phyloP scores from a whole-genome alignment of 495 filamentous ascomycete genomes.

The Aspergillus wentii region DNA sequence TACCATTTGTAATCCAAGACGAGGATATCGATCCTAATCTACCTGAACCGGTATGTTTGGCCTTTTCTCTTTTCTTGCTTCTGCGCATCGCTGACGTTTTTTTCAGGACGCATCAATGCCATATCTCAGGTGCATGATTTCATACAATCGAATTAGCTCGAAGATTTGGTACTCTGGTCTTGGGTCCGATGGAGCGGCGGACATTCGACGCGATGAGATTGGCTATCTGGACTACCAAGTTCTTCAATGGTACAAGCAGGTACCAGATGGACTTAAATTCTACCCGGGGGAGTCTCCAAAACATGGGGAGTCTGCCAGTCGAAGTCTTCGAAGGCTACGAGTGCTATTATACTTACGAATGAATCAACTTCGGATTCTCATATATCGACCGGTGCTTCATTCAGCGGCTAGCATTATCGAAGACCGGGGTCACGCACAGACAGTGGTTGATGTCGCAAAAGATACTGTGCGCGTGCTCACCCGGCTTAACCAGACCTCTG shows the following conservation, averaged over 20 bases:
- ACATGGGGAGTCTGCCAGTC: slow-evolving; percentile 33
- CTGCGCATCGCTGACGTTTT: slow-evolving; percentile 3
- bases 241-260: slow-evolving; percentile 69
- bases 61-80: slow-evolving; percentile 1
- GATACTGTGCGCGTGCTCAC: slow-evolving; percentile 74
- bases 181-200: slow-evolving; percentile 44
- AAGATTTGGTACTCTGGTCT: slow-evolving; percentile 69
- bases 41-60: slow-evolving; percentile 63
- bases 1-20: slow-evolving; percentile 79
- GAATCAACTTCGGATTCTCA: slow-evolving; percentile 79
- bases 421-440: slow-evolving; percentile 62
- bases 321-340: slow-evolving; percentile 46
- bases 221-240: slow-evolving; percentile 73
- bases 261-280: slow-evolving; percentile 56
- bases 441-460: slow-evolving; percentile 71
- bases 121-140: slow-evolving; percentile 74
- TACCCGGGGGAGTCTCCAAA: slow-evolving; percentile 47
- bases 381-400: slow-evolving; percentile 78
- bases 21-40: slow-evolving; percentile 76
- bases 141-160: slow-evolving; percentile 68
- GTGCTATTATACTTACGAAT: slow-evolving; percentile 61
- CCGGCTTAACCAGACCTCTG: slow-evolving; percentile 70
- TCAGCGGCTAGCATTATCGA: slow-evolving; percentile 69
- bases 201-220: slow-evolving; percentile 59
- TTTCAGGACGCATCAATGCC: slow-evolving; percentile 59